Percentiles rank a stretch among this genome's conserved stretches.
Evolutionary conservation across 2,329 filamentous ascomycete species (phyloP).

Genomic region (Colletotrichum simmondsii): DNA sequence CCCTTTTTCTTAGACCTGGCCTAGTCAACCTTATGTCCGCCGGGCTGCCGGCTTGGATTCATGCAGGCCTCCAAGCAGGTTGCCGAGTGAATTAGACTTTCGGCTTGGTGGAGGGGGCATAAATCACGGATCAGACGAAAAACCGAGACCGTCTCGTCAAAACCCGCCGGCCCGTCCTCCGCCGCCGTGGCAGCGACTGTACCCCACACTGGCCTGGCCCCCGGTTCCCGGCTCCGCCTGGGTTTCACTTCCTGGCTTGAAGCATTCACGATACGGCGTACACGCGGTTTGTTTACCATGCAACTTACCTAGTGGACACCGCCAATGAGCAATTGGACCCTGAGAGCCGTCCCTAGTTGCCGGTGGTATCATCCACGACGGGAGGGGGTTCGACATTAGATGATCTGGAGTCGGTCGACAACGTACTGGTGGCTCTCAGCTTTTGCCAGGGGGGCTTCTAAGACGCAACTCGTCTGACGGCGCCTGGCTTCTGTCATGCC

Average conservation of each 20-base stretch:
- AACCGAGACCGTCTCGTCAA: constrained; percentile 1
- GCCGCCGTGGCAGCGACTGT: not conserved
- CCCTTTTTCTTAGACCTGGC: too few relatives aligned
- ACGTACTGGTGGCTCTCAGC: not conserved
- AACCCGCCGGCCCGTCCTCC: constrained; percentile 1
- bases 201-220: constrained; percentile 2
- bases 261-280: constrained; percentile 8
- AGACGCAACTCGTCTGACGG: not conserved
- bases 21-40: not conserved
- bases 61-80: not conserved
- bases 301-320: not conserved
- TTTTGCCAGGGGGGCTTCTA: not conserved
- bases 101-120: constrained; percentile 27
- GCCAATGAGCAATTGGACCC: not conserved
- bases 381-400: not conserved
- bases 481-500: constrained; percentile 1
- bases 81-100: constrained; percentile 11
- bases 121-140: constrained; percentile 21
- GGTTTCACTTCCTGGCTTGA: constrained; percentile 19
- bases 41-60: not conserved
- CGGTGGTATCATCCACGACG: not conserved
- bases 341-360: not conserved
- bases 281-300: not conserved
- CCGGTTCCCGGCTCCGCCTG: not conserved
- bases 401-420: not conserved